These are phyloP conservation scores for Quercus parvula DNA, from an alignment of 306 rosid genomes.

Conservation along the genomic window DNA sequence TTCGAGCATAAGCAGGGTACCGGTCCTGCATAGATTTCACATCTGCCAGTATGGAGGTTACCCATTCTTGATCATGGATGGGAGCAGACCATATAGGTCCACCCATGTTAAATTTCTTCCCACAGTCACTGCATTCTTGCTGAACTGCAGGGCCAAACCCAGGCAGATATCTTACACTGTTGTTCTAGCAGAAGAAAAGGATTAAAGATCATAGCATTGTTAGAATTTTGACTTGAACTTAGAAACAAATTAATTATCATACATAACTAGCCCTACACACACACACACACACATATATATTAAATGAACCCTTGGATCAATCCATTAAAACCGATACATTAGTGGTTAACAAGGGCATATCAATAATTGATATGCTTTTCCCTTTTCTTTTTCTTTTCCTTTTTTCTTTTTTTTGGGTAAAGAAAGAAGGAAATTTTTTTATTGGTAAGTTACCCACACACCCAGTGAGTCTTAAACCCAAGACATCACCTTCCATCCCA, in stretches of 20 bases:
- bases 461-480: no score
- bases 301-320: not conserved
- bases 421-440: no score
- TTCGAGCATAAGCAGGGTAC: conserved; percentile 86
- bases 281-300: not conserved
- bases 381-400: not conserved
- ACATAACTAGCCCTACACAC: not conserved
- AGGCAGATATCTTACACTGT: conserved; percentile 75
- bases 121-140: conserved; percentile 88
- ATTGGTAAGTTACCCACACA: no score
- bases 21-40: conserved; percentile 68
- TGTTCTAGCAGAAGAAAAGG: conserved; percentile 51
- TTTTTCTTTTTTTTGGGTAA: no score
- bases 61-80: conserved; percentile 96
- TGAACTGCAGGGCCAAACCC: conserved; percentile 89
- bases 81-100: conserved; percentile 99
- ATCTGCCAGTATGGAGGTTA: conserved; percentile 61
- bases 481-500: no score
- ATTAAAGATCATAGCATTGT: not conserved
- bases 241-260: not conserved
- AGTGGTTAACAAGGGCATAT: not conserved
- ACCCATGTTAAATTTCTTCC: conserved; percentile 90
- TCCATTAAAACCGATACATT: not conserved
- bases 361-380: not conserved
- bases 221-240: not conserved